A percentile compares a stretch with the other conserved stretches of the same genome.
Conservation (phyloP, 768 basidiomycete genomes). For the Gloeophyllum trabeum region DNA sequence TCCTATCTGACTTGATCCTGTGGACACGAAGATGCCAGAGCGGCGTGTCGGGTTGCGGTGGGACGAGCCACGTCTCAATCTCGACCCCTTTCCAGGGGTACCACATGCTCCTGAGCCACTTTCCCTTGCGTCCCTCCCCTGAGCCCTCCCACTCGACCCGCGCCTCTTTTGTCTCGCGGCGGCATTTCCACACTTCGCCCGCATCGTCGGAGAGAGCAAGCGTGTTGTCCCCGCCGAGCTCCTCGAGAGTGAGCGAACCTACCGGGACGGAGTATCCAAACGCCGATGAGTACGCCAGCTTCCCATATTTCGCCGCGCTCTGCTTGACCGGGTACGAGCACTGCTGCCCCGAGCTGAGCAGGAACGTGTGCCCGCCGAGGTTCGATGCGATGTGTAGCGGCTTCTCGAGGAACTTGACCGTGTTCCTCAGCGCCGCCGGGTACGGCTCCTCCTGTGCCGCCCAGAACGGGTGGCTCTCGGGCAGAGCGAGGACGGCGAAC, state of each 20-base stretch:
- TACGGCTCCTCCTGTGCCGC: conserved; percentile 51
- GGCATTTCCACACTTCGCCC: conserved; percentile 64
- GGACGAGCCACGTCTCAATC: conserved; percentile 68
- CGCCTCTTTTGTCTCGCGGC: conserved; percentile 52
- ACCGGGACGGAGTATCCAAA: conserved; percentile 72
- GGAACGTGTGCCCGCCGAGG: conserved; percentile 51
- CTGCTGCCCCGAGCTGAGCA: conserved; percentile 69
- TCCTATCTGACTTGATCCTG: conserved; percentile 40
- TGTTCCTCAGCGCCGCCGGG: conserved; percentile 34
- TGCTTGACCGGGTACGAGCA: conserved; percentile 74
- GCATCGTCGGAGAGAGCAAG: conserved; percentile 60
- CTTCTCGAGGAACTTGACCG: conserved; percentile 40
- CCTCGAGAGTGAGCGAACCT: conserved; percentile 49
- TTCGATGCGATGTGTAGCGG: conserved; percentile 62
- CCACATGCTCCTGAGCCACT: conserved; percentile 61
- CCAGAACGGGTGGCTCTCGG: conserved; percentile 67
- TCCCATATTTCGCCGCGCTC: conserved; percentile 71
- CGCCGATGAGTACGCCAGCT: conserved; percentile 65
- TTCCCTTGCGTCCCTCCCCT: no score
- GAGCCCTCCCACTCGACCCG: conserved; percentile 32
- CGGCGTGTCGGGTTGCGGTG: conserved; percentile 42
- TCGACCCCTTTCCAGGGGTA: conserved; percentile 62
- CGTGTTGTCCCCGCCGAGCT: conserved; percentile 60
- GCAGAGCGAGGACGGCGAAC: conserved; percentile 54
- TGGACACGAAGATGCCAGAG: conserved; percentile 66